Evolutionary conservation across 352 stramenopile species (phyloP).

Genomic region (Aphanomyces euteiches): DNA sequence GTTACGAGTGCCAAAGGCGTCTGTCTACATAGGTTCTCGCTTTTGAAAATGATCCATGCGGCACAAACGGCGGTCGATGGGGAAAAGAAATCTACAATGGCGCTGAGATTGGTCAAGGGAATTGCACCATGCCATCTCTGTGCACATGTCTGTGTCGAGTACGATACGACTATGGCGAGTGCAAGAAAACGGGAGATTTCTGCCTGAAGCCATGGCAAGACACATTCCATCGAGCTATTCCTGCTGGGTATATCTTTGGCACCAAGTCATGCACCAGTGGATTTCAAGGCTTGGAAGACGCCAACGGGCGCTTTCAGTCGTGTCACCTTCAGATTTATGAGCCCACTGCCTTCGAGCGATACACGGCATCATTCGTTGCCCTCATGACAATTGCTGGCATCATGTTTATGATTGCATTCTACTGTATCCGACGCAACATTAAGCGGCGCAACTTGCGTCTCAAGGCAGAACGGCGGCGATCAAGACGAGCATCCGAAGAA

Average conservation of each 20-base stretch:
- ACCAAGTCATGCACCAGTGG: conserved; percentile 88
- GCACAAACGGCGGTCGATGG: conserved; percentile 67
- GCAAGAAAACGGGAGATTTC: conserved; percentile 60
- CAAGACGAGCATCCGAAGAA: conserved; percentile 42
- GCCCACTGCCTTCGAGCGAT: conserved; percentile 77
- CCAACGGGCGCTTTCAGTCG: conserved; percentile 82
- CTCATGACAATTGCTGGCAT: conserved; percentile 64
- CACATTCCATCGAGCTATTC: conserved; percentile 63
- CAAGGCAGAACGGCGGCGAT: conserved; percentile 88
- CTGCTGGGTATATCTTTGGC: conserved; percentile 88
- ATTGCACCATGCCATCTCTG: conserved; percentile 88
- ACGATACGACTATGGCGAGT: conserved; percentile 67
- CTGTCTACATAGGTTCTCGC: conserved; percentile 33
- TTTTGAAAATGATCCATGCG: conserved; percentile 95
- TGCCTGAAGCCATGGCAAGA: conserved; percentile 85
- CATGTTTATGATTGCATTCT: conserved; percentile 74
- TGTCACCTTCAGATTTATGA: conserved; percentile 96
- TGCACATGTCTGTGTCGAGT: conserved; percentile 90
- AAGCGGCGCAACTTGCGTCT: conserved; percentile 71
- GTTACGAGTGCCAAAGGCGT: too few species aligned
- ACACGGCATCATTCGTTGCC: conserved; percentile 74
- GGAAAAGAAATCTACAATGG: conserved; percentile 70
- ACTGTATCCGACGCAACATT: conserved; percentile 81
- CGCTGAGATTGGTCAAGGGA: conserved; percentile 78
- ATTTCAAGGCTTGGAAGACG: conserved; percentile 91